phyloP scores from a whole-genome alignment of 148 eudicot genomes.

The Salicornia ramosissima region DNA sequence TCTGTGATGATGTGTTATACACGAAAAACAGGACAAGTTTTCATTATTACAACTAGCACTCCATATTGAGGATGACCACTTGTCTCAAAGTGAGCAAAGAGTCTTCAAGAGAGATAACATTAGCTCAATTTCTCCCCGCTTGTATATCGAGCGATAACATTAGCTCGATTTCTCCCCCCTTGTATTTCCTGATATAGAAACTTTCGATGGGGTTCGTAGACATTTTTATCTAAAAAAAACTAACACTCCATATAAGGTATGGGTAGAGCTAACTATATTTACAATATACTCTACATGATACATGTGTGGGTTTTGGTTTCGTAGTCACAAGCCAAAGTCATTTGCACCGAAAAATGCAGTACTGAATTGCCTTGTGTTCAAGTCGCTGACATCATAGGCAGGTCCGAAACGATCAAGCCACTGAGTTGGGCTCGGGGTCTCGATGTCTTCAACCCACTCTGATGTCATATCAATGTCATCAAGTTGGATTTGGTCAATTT shows the following conservation, averaged over 20 bases:
- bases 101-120: too few species aligned
- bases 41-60: neutral
- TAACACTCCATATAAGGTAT: too few species aligned
- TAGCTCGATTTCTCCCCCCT: too few species aligned
- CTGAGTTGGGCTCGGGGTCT: conserved; percentile 70
- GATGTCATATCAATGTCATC: conserved; percentile 94
- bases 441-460: conserved; percentile 95
- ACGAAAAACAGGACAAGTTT: neutral
- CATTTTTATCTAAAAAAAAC: too few species aligned
- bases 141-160: too few species aligned
- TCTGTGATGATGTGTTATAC: neutral
- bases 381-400: conserved; percentile 70
- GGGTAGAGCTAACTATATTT: neutral
- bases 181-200: too few species aligned
- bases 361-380: conserved; percentile 83
- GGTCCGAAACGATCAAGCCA: conserved; percentile 93
- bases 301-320: neutral
- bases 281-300: neutral
- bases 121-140: too few species aligned
- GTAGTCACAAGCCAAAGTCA: conserved; percentile 68
- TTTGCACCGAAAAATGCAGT: conserved; percentile 58
- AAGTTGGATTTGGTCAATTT: conserved; percentile 62
- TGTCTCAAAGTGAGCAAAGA: too few species aligned
- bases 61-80: too few species aligned
- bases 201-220: too few species aligned